Conservation (phyloP, 1,284 basidiomycete genomes). For the Cryptococcus sp. region DNA sequence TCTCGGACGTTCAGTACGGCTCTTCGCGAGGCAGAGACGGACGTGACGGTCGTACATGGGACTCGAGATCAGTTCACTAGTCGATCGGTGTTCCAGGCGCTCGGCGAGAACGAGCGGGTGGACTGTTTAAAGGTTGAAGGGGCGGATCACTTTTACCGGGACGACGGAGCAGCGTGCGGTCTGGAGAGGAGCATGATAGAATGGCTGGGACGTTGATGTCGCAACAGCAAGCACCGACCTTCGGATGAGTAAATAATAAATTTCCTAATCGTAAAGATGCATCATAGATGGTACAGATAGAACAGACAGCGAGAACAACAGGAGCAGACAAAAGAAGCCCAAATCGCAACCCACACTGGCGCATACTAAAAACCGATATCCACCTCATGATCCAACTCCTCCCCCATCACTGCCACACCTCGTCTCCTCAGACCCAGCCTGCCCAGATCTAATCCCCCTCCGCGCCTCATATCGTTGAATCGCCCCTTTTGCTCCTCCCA, state of each 20-base stretch:
- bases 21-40: slow-evolving; percentile 8
- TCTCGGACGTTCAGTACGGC: slow-evolving; percentile 11
- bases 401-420: background rate
- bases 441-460: background rate
- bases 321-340: too few relatives aligned
- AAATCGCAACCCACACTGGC: too few relatives aligned
- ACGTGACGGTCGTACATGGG: slow-evolving; percentile 28
- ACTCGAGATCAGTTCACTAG: slow-evolving; percentile 36
- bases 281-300: too few relatives aligned
- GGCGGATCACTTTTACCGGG: slow-evolving; percentile 34
- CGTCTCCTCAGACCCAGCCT: slow-evolving; percentile 6
- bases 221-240: too few relatives aligned
- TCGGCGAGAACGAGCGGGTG: slow-evolving; percentile 7
- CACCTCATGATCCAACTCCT: background rate
- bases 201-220: too few relatives aligned
- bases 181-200: background rate
- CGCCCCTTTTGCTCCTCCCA: slow-evolving; percentile 37
- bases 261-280: too few relatives aligned
- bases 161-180: background rate
- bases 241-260: too few relatives aligned
- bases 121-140: slow-evolving; percentile 20
- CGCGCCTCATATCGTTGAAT: slow-evolving; percentile 9
- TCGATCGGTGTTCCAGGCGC: slow-evolving; percentile 10
- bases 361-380: background rate
- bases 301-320: too few relatives aligned